Conservation (phyloP, 2,329 filamentous ascomycete genomes). For the Colletotrichum sp. region DNA sequence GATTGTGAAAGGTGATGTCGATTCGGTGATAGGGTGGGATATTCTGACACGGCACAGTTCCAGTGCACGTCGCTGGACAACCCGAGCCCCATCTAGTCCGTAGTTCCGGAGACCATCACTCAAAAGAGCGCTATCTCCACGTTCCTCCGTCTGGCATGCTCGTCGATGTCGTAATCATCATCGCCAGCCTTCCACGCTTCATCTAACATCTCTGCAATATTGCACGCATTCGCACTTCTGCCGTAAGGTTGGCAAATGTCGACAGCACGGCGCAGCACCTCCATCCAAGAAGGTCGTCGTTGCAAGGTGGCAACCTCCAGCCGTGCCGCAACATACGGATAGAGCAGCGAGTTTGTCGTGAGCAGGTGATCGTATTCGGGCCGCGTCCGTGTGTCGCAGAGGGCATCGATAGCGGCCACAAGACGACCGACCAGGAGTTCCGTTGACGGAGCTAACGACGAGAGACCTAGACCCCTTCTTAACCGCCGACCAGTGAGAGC, state of each 20-base stretch:
- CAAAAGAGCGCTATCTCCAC: slow-evolving; percentile 12
- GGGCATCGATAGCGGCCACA: not conserved
- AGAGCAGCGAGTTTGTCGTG: slow-evolving; percentile 26
- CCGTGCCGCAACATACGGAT: slow-evolving; percentile 28
- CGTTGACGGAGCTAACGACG: not conserved
- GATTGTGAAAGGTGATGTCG: not conserved
- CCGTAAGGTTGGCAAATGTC: not conserved
- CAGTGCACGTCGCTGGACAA: not conserved
- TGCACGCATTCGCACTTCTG: not conserved
- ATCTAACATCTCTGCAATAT: not conserved
- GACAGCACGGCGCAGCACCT: not conserved
- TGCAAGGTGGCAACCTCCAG: slow-evolving; percentile 25
- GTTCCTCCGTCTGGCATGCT: not conserved
- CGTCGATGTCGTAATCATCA: slow-evolving; percentile 11
- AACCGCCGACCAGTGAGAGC: not conserved
- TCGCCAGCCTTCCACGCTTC: not conserved
- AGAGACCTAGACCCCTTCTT: not conserved
- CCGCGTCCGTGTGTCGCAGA: not conserved
- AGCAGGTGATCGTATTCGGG: not conserved
- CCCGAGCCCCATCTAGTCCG: not conserved
- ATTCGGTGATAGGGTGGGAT: not conserved
- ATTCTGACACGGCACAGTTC: not conserved
- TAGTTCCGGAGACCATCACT: not conserved
- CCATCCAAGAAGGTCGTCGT: slow-evolving; percentile 8
- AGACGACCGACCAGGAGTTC: not conserved